These are phyloP conservation scores for Aspergillus ochraceus DNA, from an alignment of 2,329 filamentous ascomycete genomes.

Conservation along the genomic window DNA sequence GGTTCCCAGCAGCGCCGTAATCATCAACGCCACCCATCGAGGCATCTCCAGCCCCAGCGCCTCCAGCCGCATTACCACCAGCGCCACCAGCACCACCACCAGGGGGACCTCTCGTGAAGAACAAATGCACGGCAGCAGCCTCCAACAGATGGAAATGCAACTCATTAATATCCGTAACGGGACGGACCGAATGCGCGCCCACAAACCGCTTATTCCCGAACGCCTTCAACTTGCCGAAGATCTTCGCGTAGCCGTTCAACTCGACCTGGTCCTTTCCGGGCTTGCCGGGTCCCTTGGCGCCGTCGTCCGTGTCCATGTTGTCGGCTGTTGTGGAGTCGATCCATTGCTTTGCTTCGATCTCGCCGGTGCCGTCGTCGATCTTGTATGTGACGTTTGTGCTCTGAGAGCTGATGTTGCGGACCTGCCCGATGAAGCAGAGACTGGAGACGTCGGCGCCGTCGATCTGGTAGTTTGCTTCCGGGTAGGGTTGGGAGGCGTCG, in stretches of 20 bases:
- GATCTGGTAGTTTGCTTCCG: conserved; percentile 76
- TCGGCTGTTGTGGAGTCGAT: conserved; percentile 47
- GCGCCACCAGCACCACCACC: conserved; percentile 48
- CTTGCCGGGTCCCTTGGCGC: conserved; percentile 38
- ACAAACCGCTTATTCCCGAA: conserved; percentile 84
- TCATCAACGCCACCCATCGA: conserved; percentile 37
- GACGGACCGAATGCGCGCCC: conserved; percentile 75
- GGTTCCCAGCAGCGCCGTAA: conserved; percentile 19
- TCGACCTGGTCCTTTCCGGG: conserved; percentile 58
- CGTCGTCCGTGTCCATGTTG: conserved; percentile 46
- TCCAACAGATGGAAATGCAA: conserved; percentile 90
- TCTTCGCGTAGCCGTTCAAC: conserved; percentile 77
- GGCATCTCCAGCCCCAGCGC: conserved; percentile 20
- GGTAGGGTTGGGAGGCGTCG: conserved; percentile 75
- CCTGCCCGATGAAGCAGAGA: conserved; percentile 85
- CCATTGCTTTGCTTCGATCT: conserved; percentile 69
- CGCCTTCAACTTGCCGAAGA: conserved; percentile 79
- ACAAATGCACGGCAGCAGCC: conserved; percentile 82
- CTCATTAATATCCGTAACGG: conserved; percentile 84
- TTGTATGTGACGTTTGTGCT: conserved; percentile 89
- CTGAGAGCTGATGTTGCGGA: conserved; percentile 82
- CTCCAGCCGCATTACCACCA: conserved; percentile 43
- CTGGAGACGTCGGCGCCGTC: conserved; percentile 73
- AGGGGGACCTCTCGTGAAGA: conserved; percentile 70
- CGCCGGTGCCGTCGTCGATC: conserved; percentile 91